Base-by-base conservation (phyloP, 352 stramenopile genomes). In the Elongisporangium anandrum region DNA sequence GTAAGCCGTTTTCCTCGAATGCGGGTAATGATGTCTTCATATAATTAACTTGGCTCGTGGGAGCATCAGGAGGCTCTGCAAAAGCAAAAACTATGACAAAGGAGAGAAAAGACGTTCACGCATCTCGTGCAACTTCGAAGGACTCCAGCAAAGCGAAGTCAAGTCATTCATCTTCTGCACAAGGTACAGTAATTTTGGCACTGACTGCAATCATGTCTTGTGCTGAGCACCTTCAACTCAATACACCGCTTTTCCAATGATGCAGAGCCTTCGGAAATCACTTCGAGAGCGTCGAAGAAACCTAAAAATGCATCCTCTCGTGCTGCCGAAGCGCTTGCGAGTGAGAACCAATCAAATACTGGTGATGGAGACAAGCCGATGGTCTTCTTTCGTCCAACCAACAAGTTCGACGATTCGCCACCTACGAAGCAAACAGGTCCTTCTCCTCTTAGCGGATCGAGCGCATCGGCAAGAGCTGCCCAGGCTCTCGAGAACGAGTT, bases 391-490 rank as follows among this genome's bases (percentile, higher is more conserved):
- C 29, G 20, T 10, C 56, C 61, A 19, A 50, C 61, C 17, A 67
- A 59, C 56, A 67, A 64, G 20, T 67, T 67, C 29, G 13, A 51
- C 15, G 56, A 55, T 15, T 16, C 50, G 26, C 22, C 22, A 9
- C 22, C 20, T 47, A n/a, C 7, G 9, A 26, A 20, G 38, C 1
- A 17, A 20, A 17, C 16, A 20, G 17, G 16, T 29, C 7, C 41
- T 2, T 64, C 23, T 16, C 45, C 50, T 15, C 20, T n/a, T 54
- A 17, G 19, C 20, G 26, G n/a, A n/a, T 41, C 29, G 9, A 13
- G 29, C 13, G 29, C 29, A 2, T 41, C 29, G 29, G 29, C 29
- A 41, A 9, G 29, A 41, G 5, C 29, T 4, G 24, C 24, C 7
- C 24, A 34, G 24, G 24, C 3, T 7, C 9, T 41, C 1, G 29